Evolutionary conservation across 2,329 filamentous ascomycete species (phyloP).

Genomic region (Pseudogymnoascus sp.): DNA sequence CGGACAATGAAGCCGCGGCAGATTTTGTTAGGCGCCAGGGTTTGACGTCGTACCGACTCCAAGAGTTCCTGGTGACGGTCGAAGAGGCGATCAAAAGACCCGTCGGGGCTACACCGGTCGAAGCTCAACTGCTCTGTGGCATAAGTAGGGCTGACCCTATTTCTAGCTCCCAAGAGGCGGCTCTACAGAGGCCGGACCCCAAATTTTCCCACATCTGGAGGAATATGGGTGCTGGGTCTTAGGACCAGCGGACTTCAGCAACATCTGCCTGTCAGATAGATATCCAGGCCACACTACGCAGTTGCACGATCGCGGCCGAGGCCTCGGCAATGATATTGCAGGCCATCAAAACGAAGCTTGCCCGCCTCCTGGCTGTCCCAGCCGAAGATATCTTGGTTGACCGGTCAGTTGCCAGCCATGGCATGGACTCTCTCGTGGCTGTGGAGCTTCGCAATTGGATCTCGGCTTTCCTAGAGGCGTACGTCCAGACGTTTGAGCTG

Average conservation of each 20-base stretch:
- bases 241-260: background rate
- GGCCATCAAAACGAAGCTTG: background rate
- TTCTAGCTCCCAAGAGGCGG: background rate
- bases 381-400: background rate
- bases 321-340: background rate
- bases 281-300: background rate
- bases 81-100: conserved; percentile 17
- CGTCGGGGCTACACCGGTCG: background rate
- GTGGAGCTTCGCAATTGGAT: conserved; percentile 17
- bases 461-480: background rate
- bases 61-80: conserved; percentile 20
- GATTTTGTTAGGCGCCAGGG: conserved; percentile 8
- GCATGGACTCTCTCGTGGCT: conserved; percentile 18
- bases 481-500: background rate
- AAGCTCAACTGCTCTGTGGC: background rate
- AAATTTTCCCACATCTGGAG: background rate
- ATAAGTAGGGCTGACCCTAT: background rate
- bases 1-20: conserved; percentile 14
- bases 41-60: conserved; percentile 13
- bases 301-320: background rate
- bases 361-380: background rate
- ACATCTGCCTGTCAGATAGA: background rate
- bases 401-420: background rate
- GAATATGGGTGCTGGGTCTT: background rate
- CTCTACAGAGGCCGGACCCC: background rate